phyloP scores from a whole-genome alignment of 495 filamentous ascomycete genomes.

The Daldinia loculata region DNA sequence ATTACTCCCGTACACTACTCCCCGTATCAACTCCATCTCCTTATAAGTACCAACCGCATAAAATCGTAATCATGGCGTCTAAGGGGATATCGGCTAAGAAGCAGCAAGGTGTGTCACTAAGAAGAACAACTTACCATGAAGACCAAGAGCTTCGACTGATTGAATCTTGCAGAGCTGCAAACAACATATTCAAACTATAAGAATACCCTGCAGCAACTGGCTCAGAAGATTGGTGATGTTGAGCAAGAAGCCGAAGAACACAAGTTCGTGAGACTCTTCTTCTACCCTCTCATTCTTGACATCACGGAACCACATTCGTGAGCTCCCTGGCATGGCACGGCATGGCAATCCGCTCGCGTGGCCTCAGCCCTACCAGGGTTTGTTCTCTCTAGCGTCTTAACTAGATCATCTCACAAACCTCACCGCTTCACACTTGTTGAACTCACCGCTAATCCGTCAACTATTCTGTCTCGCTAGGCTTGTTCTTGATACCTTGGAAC shows the following conservation, averaged over 20 bases:
- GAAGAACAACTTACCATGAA: constrained; percentile 11
- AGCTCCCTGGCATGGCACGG: constrained; percentile 12
- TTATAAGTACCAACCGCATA: constrained; percentile 4
- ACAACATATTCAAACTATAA: constrained; percentile 95
- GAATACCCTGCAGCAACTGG: constrained; percentile 90
- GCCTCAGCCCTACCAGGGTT: constrained; percentile 36
- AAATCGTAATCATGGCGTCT: constrained; percentile 50
- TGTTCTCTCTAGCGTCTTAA: constrained; percentile 30
- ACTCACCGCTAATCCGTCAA: constrained; percentile 54
- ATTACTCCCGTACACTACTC: neutral
- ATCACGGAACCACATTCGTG: constrained; percentile 33
- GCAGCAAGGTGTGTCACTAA: constrained; percentile 76
- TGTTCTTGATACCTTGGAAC: constrained; percentile 91
- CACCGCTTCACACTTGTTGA: constrained; percentile 40
- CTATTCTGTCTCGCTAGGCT: constrained; percentile 67
- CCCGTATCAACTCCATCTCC: neutral
- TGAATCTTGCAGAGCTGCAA: constrained; percentile 74
- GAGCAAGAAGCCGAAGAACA: constrained; percentile 98
- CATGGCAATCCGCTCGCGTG: constrained; percentile 20
- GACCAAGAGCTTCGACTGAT: constrained; percentile 26
- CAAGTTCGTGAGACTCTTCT: constrained; percentile 70
- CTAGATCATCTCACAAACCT: constrained; percentile 38
- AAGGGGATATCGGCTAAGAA: constrained; percentile 65
- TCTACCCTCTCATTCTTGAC: constrained; percentile 30
- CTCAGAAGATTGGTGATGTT: constrained; percentile 94